These are phyloP conservation scores for Rhizophagus sp. DNA, from an alignment of 192 early-diverging fungal species.

Conservation along the genomic window DNA sequence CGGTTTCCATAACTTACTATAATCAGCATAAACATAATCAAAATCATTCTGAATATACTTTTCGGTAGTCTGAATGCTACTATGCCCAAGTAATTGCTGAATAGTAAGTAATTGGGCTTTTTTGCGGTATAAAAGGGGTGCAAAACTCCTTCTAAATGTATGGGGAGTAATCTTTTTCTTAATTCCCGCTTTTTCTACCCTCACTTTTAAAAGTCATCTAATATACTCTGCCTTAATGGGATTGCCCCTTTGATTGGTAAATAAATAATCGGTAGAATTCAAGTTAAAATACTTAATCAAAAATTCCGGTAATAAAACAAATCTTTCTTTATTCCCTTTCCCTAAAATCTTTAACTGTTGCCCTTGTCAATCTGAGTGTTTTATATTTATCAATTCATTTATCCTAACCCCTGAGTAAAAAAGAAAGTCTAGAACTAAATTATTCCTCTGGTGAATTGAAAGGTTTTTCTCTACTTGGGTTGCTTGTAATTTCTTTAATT, in stretches of 20 bases:
- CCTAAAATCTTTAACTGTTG: background rate
- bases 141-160: constrained; percentile 7
- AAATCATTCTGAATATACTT: constrained; percentile 22
- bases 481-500: background rate
- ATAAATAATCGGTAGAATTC: background rate
- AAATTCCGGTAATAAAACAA: constrained; percentile 5
- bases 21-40: constrained; percentile 15
- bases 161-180: constrained; percentile 15
- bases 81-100: constrained; percentile 7
- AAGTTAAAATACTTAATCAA: constrained; percentile 12
- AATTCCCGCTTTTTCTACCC: background rate
- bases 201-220: background rate
- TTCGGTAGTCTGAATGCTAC: background rate
- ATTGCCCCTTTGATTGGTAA: constrained; percentile 3
- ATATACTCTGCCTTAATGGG: background rate
- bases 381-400: constrained; percentile 20
- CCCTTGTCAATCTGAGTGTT: background rate
- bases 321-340: constrained; percentile 3
- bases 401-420: constrained; percentile 13
- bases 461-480: background rate
- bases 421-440: constrained; percentile 9
- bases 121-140: background rate
- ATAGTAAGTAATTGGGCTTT: constrained; percentile 16
- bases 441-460: constrained; percentile 6
- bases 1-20: constrained; percentile 12